Evolutionary conservation across 2,329 filamentous ascomycete genomes (phyloP).

Genomic region (Albifimbria verrucaria): DNA sequence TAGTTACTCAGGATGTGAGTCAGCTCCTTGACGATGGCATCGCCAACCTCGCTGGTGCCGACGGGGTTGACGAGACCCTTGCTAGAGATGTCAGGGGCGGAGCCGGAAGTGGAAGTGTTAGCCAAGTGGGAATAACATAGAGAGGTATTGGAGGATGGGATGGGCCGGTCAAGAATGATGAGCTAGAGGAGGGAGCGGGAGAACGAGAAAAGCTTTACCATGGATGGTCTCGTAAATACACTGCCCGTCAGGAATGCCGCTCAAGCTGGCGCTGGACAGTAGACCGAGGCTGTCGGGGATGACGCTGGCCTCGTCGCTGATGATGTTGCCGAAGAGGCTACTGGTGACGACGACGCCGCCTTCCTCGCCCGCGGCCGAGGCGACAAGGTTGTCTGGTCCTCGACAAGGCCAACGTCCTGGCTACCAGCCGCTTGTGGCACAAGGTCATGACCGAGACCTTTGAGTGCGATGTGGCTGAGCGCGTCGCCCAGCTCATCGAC

Average conservation of each 20-base stretch:
- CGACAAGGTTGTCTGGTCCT: conserved; percentile 45
- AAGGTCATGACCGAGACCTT: conserved; percentile 37
- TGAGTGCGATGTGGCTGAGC: conserved; percentile 37
- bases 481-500: conserved; percentile 44
- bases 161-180: too few species aligned
- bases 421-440: conserved; percentile 47
- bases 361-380: too few species aligned
- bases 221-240: conserved; percentile 79
- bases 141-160: too few species aligned
- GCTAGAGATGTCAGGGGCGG: conserved; percentile 89
- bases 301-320: conserved; percentile 43
- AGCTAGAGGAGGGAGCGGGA: too few species aligned
- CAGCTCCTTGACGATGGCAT: conserved; percentile 71
- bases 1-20: conserved; percentile 57
- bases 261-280: conserved; percentile 42
- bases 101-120: too few species aligned
- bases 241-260: conserved; percentile 35
- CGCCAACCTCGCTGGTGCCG: conserved; percentile 68
- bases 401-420: conserved; percentile 53
- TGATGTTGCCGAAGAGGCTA: conserved; percentile 46
- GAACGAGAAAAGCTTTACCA: too few species aligned
- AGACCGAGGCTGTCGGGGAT: conserved; percentile 42
- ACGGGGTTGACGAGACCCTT: conserved; percentile 73
- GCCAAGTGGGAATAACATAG: too few species aligned
- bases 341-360: conserved; percentile 45